phyloP scores from a whole-genome alignment of 2,329 filamentous ascomycete genomes.

The Scytalidium lignicola region DNA sequence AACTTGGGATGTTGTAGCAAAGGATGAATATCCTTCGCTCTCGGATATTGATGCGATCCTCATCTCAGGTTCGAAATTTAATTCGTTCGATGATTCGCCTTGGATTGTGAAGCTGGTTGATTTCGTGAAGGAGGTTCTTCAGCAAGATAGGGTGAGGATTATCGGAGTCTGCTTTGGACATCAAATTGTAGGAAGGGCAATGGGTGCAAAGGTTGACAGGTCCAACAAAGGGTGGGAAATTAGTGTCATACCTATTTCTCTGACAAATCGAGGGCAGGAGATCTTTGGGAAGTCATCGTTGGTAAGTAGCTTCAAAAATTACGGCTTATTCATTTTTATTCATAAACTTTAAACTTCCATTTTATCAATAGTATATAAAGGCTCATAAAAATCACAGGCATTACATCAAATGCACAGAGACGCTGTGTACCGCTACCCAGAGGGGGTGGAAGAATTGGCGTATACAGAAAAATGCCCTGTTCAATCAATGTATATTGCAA shows the following conservation, averaged over 20 bases:
- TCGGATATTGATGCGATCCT: constrained; percentile 76
- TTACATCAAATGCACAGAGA: constrained; percentile 88
- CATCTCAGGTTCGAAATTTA: constrained; percentile 70
- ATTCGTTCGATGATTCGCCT: constrained; percentile 65
- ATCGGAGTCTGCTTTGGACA: constrained; percentile 85
- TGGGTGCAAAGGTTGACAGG: constrained; percentile 62
- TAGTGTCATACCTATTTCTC: constrained; percentile 63
- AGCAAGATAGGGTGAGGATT: constrained; percentile 59
- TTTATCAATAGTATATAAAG: not conserved
- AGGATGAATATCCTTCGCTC: constrained; percentile 65
- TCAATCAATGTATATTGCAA: constrained; percentile 72
- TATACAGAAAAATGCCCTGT: constrained; percentile 62
- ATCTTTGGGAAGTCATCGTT: constrained; percentile 63
- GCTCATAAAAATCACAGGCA: constrained; percentile 36
- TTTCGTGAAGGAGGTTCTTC: constrained; percentile 56
- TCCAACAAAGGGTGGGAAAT: constrained; percentile 74
- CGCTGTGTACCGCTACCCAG: constrained; percentile 60
- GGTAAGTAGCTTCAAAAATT: constrained; percentile 31
- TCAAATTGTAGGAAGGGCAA: constrained; percentile 72
- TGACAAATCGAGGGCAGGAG: constrained; percentile 65
- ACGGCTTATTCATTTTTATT: not conserved
- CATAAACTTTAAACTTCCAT: not conserved
- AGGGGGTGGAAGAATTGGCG: constrained; percentile 57
- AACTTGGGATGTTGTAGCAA: constrained; percentile 68
- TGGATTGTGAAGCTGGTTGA: constrained; percentile 75